Base-by-base conservation (phyloP, 2,329 filamentous ascomycete genomes). In the Monilinia laxa region DNA sequence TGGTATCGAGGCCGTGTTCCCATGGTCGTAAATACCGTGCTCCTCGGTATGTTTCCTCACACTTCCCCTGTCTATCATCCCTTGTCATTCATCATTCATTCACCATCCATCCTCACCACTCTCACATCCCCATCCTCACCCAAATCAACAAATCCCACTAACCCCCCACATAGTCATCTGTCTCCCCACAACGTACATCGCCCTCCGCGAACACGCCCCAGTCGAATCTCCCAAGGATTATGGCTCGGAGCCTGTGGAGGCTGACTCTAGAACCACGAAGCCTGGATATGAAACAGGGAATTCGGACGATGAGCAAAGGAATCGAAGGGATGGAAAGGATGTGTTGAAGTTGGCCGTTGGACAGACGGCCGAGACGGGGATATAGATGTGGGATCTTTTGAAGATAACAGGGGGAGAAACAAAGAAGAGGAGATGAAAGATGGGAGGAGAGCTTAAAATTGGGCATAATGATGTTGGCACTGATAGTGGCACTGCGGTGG, bases 1-100 rank as follows among this genome's bases (percentile, higher is more conserved):
- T 81, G 80, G 80, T 77, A 77, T 58, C 78, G 79, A 5, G 80
- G 80, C 16, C 65, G 67, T n/a, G 64, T 81, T 14, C 80, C 80
- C 18, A 71, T 81, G 62, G 77, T 74, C 0, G 78, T 81, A 0
- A 81, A 80, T 51, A 64, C 63, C 16, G 52, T 62, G 5, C 38
- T 62, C 31, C 59, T 62, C 35, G 59, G 59, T 62, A 11, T 5
- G 59, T 6, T 12, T 25, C 10, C 7, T 2, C 3, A 28, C 28
- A 28, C 28, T 28, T 18, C 4, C 4, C 18, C 2, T 10, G 10
- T 6, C 4, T 28, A 9, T 45, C 14, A 16, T 20, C 16, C 55
- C 4, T 28, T 28, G 2, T 58, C 25, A 4, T 11, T 28, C 9
- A 20, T 9, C 10, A 14, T 5, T n/a, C 47, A n/a, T 11, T 20